Percentiles rank a stretch among this genome's conserved stretches.
phyloP scores from a whole-genome alignment of 2,329 filamentous ascomycete genomes.

The Emergomyces orientalis region DNA sequence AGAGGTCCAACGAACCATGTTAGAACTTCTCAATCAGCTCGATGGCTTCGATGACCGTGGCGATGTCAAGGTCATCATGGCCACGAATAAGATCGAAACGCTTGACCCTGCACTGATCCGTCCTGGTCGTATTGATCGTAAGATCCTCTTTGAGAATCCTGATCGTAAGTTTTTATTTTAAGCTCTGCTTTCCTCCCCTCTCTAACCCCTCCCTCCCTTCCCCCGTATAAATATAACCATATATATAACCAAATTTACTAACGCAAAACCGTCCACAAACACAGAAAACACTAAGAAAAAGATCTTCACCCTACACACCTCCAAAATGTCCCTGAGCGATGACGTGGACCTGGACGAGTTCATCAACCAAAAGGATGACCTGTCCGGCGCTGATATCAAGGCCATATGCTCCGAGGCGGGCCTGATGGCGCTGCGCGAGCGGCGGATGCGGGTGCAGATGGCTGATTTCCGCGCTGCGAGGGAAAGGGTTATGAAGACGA shows the following conservation, averaged over 20 bases:
- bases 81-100: conserved; percentile 99
- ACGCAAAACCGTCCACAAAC: conserved; percentile 11
- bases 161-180: conserved; percentile 49
- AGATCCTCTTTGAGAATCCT: conserved; percentile 74
- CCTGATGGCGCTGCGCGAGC: conserved; percentile 83
- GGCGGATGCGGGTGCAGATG: conserved; percentile 98
- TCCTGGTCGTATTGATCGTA: conserved; percentile 94
- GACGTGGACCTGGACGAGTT: conserved; percentile 99
- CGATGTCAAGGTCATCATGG: conserved; percentile 99
- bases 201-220: background rate
- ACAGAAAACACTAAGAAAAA: conserved; percentile 83
- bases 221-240: background rate
- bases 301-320: conserved; percentile 96
- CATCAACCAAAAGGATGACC: conserved; percentile 94
- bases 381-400: conserved; percentile 96
- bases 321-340: conserved; percentile 93
- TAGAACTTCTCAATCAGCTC: conserved; percentile 94
- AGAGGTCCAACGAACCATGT: conserved; percentile 96
- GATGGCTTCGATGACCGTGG: conserved; percentile 98
- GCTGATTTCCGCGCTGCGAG: conserved; percentile 88
- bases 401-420: conserved; percentile 97
- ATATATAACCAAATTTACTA: conserved; percentile 15
- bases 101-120: conserved; percentile 92
- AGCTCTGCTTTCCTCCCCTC: no score
- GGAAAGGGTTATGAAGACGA: conserved; percentile 93